Conservation (phyloP, 352 stramenopile genomes). For the Phytophthora megakarya region DNA sequence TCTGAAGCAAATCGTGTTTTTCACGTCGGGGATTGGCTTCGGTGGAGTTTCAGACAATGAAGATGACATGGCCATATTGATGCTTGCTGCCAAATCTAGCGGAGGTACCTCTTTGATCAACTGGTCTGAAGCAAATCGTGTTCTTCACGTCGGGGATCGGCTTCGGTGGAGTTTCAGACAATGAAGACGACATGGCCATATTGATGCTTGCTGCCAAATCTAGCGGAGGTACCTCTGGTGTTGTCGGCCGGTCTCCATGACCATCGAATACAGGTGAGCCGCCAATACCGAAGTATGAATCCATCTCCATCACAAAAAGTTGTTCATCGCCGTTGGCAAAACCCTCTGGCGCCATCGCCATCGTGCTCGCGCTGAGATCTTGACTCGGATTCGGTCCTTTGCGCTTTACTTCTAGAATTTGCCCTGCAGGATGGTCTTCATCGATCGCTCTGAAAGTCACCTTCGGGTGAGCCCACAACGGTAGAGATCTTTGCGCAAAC, state of each 20-base stretch:
- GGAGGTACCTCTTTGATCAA: constrained; percentile 44
- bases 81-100: constrained; percentile 67
- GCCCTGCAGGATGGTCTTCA: constrained; percentile 49
- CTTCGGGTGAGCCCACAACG: constrained; percentile 81
- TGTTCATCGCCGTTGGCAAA: constrained; percentile 60
- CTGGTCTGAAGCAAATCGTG: constrained; percentile 37
- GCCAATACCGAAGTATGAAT: constrained; percentile 86
- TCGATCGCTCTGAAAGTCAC: constrained; percentile 69
- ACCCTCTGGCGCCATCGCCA: constrained; percentile 34
- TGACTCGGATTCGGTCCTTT: constrained; percentile 62
- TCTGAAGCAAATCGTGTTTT: constrained; percentile 43
- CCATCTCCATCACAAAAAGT: constrained; percentile 87
- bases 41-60: constrained; percentile 50
- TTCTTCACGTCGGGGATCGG: constrained; percentile 38
- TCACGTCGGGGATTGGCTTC: constrained; percentile 32
- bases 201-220: constrained; percentile 76
- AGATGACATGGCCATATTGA: constrained; percentile 82
- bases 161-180: constrained; percentile 47
- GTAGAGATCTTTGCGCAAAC: constrained; percentile 62
- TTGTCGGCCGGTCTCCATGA: constrained; percentile 15
- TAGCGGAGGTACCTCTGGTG: constrained; percentile 53
- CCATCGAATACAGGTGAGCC: constrained; percentile 78
- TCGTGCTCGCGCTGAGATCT: constrained; percentile 38
- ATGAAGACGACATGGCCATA: constrained; percentile 74
- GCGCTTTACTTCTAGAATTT: constrained; percentile 75